Percentiles rank a stretch among this genome's conserved stretches.
phyloP scores from a whole-genome alignment of 108 stramenopile genomes.

The Nitzschia inconspicua region DNA sequence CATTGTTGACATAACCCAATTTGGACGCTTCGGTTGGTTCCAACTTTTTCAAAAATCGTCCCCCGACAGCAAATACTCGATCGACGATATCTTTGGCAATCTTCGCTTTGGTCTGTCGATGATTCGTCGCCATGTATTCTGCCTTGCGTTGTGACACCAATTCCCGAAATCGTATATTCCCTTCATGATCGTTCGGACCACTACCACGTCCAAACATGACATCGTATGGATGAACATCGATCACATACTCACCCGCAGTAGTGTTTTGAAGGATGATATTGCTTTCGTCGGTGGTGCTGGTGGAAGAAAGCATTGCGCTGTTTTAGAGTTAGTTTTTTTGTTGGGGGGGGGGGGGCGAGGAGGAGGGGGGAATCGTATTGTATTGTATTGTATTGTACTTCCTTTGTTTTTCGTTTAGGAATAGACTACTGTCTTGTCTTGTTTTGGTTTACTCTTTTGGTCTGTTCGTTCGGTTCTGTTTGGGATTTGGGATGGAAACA shows the following conservation, averaged over 20 bases:
- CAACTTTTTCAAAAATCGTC: constrained; percentile 72
- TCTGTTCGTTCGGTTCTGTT: too few species aligned
- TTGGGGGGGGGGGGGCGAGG: too few species aligned
- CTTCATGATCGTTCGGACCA: constrained; percentile 69
- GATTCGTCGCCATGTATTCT: constrained; percentile 52
- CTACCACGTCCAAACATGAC: constrained; percentile 78
- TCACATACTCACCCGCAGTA: constrained; percentile 22
- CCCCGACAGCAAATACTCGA: constrained; percentile 49
- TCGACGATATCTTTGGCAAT: constrained; percentile 79
- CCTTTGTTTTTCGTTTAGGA: too few species aligned
- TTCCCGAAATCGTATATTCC: constrained; percentile 70
- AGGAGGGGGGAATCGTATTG: too few species aligned
- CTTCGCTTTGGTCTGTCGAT: constrained; percentile 56
- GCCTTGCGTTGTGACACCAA: constrained; percentile 38
- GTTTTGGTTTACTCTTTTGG: too few species aligned
- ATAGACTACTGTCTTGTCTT: too few species aligned
- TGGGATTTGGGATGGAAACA: too few species aligned
- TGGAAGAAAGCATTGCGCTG: too few species aligned
- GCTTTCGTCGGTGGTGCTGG: too few species aligned
- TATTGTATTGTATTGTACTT: too few species aligned
- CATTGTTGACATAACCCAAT: constrained; percentile 27
- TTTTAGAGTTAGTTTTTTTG: too few species aligned
- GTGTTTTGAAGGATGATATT: too few species aligned
- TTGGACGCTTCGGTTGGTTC: constrained; percentile 34
- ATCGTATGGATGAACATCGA: constrained; percentile 36